Conservation (phyloP, 306 rosid genomes). For the Vigna unguiculata region DNA sequence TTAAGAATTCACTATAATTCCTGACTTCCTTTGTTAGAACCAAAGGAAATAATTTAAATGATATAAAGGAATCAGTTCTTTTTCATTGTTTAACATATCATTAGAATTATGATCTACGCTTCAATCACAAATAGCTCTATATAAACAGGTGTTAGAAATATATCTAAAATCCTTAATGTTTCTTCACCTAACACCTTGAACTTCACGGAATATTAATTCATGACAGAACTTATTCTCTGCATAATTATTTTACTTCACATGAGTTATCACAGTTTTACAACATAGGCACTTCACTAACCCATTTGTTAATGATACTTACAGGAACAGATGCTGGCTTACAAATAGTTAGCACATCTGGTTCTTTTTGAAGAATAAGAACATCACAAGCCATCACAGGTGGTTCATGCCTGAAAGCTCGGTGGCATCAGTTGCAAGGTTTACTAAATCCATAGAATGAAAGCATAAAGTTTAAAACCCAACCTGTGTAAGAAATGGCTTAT, state of each 20-base stretch:
- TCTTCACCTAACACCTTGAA: background rate
- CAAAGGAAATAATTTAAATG: slow-evolving; percentile 20
- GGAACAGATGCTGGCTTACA: slow-evolving; percentile 92
- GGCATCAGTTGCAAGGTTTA: slow-evolving; percentile 48
- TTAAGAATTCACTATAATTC: slow-evolving; percentile 23
- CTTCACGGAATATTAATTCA: background rate
- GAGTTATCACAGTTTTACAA: background rate
- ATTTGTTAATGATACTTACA: slow-evolving; percentile 56
- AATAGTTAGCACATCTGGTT: slow-evolving; percentile 71
- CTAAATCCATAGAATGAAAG: slow-evolving; percentile 35
- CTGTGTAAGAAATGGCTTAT: slow-evolving; percentile 89
- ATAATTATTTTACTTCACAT: slow-evolving; percentile 20
- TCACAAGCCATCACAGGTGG: slow-evolving; percentile 84
- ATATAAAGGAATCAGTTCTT: slow-evolving; percentile 8
- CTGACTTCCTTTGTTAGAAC: slow-evolving; percentile 8
- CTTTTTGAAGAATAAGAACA: slow-evolving; percentile 64
- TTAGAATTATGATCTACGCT: background rate
- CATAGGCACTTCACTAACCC: slow-evolving; percentile 32
- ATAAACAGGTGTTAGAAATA: background rate
- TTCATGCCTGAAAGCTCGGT: slow-evolving; percentile 74
- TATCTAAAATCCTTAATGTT: background rate
- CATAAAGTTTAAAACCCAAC: slow-evolving; percentile 49
- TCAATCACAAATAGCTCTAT: background rate
- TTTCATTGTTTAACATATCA: background rate
- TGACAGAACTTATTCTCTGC: background rate